Conservation (phyloP, 345 rosid genomes). For the Nasturtium officinale region DNA sequence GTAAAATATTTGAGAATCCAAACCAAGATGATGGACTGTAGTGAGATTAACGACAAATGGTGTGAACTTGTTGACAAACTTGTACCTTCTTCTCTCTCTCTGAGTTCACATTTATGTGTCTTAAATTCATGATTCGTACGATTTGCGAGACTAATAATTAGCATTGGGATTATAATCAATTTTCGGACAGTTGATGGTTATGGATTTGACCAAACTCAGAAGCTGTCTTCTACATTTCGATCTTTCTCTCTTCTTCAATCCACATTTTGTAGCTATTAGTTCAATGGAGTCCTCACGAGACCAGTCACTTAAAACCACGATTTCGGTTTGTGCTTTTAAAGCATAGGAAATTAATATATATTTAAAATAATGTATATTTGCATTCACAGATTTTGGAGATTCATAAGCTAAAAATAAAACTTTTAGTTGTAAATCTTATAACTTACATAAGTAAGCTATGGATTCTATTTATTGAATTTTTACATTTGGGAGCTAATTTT, state of each 20-base stretch:
- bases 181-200: constrained; percentile 28
- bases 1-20: no score
- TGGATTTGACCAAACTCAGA: constrained; percentile 18
- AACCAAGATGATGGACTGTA: background rate
- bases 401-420: background rate
- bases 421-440: background rate
- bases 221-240: constrained; percentile 14
- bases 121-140: background rate
- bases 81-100: constrained; percentile 9
- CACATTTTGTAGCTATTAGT: constrained; percentile 27
- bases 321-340: background rate
- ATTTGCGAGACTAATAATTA: constrained; percentile 26
- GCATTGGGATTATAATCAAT: background rate
- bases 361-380: background rate
- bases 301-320: background rate
- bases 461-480: background rate
- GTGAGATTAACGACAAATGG: constrained; percentile 11
- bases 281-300: constrained; percentile 2
- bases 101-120: constrained; percentile 22
- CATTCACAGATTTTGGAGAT: background rate
- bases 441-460: background rate
- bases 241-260: background rate
- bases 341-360: background rate
- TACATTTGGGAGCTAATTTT: background rate
- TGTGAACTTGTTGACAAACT: constrained; percentile 34